phyloP scores from a whole-genome alignment of 768 basidiomycete species.

The Infundibulicybe gibba region DNA sequence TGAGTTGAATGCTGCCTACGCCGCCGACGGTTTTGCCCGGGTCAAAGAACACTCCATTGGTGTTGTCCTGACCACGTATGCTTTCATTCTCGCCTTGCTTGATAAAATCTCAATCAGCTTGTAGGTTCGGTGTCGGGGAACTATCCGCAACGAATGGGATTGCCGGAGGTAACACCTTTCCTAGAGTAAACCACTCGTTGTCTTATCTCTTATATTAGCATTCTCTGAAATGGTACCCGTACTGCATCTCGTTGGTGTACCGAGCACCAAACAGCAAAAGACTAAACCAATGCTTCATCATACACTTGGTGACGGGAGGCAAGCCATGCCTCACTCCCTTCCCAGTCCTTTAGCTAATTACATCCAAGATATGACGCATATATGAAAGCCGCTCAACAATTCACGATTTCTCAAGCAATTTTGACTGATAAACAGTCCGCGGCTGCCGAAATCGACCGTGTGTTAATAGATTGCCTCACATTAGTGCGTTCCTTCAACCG shows the following conservation, averaged over 20 bases:
- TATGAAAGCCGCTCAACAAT: constrained; percentile 65
- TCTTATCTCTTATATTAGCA: constrained; percentile 30
- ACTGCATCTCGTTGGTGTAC: constrained; percentile 83
- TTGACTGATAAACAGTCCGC: constrained; percentile 53
- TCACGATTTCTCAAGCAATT: constrained; percentile 66
- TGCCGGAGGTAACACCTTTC: constrained; percentile 55
- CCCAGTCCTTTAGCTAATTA: background rate
- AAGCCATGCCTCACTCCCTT: constrained; percentile 1
- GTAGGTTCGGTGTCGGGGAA: constrained; percentile 91
- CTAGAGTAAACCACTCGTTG: constrained; percentile 4
- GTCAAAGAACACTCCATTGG: constrained; percentile 65
- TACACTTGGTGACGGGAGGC: constrained; percentile 83
- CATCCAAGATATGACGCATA: constrained; percentile 75
- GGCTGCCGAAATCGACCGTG: constrained; percentile 71
- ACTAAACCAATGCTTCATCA: constrained; percentile 78
- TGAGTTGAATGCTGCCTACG: background rate
- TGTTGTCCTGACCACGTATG: constrained; percentile 76
- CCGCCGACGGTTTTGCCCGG: background rate
- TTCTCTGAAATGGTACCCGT: constrained; percentile 90
- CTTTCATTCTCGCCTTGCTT: background rate
- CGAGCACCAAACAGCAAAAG: constrained; percentile 71
- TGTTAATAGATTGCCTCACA: constrained; percentile 67
- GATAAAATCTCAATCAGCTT: background rate
- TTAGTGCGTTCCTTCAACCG: constrained; percentile 27
- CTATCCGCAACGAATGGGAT: constrained; percentile 84